Percentiles rank a stretch among this genome's conserved stretches.
Conservation (phyloP, 768 basidiomycete genomes). For the Mycena epipterygia region DNA sequence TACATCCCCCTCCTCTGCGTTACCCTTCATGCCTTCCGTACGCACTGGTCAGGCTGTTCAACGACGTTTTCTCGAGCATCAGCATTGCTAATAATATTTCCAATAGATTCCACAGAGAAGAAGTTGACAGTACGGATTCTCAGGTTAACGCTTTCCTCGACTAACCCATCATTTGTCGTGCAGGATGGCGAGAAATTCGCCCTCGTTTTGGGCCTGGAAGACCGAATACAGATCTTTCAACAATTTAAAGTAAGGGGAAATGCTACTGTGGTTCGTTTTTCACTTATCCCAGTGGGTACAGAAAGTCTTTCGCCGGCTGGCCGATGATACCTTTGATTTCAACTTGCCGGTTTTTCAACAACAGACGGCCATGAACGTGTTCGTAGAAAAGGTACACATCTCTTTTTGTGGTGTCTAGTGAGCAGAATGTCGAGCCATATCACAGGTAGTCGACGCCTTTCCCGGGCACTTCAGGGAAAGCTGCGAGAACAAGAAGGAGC, state of each 20-base stretch:
- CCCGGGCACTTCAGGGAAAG: not conserved
- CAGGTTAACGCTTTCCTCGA: too few relatives aligned
- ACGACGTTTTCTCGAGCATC: too few relatives aligned
- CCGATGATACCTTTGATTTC: conserved; percentile 7
- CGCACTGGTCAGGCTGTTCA: too few relatives aligned
- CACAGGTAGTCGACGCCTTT: not conserved
- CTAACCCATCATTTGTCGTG: too few relatives aligned
- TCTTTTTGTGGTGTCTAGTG: too few relatives aligned
- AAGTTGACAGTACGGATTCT: too few relatives aligned
- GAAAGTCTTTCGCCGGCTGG: conserved; percentile 7
- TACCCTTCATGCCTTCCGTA: too few relatives aligned
- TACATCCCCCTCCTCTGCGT: too few relatives aligned
- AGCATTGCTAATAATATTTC: too few relatives aligned
- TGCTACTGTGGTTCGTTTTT: too few relatives aligned
- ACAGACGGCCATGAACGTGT: not conserved
- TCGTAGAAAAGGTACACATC: not conserved
- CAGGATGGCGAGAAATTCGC: conserved; percentile 19
- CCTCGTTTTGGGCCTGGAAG: conserved; percentile 1
- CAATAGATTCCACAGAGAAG: too few relatives aligned
- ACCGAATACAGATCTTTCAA: not conserved
- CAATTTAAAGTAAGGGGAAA: conserved; percentile 1
- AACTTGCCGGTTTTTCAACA: conserved; percentile 18
- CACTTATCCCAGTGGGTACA: not conserved
- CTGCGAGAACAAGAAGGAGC: conserved; percentile 9
- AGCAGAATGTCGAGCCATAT: not conserved